Base-by-base conservation (phyloP, 2,329 filamentous ascomycete species). In the Emmonsiellopsis sp. region DNA sequence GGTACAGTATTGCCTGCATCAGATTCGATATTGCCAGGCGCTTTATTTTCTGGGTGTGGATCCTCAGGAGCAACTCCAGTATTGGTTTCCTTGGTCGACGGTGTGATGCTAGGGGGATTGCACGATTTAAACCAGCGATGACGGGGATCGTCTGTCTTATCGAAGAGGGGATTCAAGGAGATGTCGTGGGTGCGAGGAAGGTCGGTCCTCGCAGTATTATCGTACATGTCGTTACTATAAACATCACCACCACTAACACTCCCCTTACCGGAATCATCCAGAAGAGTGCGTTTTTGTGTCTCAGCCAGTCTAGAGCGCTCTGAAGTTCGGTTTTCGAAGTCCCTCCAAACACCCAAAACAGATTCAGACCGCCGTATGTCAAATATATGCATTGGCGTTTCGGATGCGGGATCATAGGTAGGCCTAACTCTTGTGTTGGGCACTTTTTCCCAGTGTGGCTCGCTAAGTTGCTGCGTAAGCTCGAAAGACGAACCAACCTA, bases 401-500 rank as follows among this genome's bases (percentile, higher is more conserved):
- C 58, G 10, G 59, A 54, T 31, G 63, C 58, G 40, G 56, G 30
- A 44, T 53, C 48, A 11, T 38, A n/a, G 38, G 51, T 50, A 20
- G 54, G 30, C 9, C 59, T 46, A 40, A 55, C 43, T 15, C 55
- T 47, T 45, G 52, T 38, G 31, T 57, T 46, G 16, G 56, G 52
- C 26, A 56, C 48, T 30, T 43, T 53, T 37, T 53, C 44, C 42
- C 61, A 56, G n/a, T 65, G 35, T 20, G 72, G 68, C 52, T 76
- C 74, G 31, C 73, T 70, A 7, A 77, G 67, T 44, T 73, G 71
- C 55, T 77, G 71, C 34, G 65, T 63, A 46, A 77, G 70, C 57
- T 77, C 74, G 26, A 74, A 61, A 45, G 73, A 70, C 20, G 73
- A 76, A 40, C 74, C 74, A 55, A 77, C 70, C 72, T 75, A 48